Evolutionary conservation across 108 stramenopile species (phyloP).

Genomic region (Seminavis robusta): DNA sequence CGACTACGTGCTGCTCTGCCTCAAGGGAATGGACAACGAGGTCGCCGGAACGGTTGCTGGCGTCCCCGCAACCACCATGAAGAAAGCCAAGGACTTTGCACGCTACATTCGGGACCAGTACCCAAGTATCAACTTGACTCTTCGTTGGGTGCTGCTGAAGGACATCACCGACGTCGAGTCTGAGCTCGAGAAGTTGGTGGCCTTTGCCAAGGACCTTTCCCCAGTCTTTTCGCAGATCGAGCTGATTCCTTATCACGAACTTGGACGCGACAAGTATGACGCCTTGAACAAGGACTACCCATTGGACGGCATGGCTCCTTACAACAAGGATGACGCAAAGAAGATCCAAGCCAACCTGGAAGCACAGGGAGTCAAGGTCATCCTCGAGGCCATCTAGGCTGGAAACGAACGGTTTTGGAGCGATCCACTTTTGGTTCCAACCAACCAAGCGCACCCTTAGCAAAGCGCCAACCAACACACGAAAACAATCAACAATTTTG

Average conservation of each 20-base stretch:
- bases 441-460: too few relatives aligned
- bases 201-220: slow-evolving; percentile 49
- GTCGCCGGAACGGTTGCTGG: slow-evolving; percentile 40
- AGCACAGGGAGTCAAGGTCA: slow-evolving; percentile 16
- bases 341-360: slow-evolving; percentile 27
- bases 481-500: too few relatives aligned
- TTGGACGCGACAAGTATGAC: slow-evolving; percentile 58
- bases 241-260: slow-evolving; percentile 57
- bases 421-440: too few relatives aligned
- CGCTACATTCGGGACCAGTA: slow-evolving; percentile 47
- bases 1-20: slow-evolving; percentile 53
- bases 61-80: slow-evolving; percentile 25
- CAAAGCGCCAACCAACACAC: too few relatives aligned
- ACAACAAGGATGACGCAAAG: slow-evolving; percentile 40
- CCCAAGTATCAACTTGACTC: slow-evolving; percentile 34
- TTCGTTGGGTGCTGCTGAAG: slow-evolving; percentile 60
- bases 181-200: slow-evolving; percentile 41
- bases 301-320: slow-evolving; percentile 41
- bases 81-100: slow-evolving; percentile 46
- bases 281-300: slow-evolving; percentile 31
- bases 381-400: slow-evolving; percentile 11
- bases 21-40: slow-evolving; percentile 59
- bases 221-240: slow-evolving; percentile 46
- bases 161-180: slow-evolving; percentile 54
- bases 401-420: too few relatives aligned